Conservation (phyloP, 2,329 filamentous ascomycete species). For the Aspergillus sp. region DNA sequence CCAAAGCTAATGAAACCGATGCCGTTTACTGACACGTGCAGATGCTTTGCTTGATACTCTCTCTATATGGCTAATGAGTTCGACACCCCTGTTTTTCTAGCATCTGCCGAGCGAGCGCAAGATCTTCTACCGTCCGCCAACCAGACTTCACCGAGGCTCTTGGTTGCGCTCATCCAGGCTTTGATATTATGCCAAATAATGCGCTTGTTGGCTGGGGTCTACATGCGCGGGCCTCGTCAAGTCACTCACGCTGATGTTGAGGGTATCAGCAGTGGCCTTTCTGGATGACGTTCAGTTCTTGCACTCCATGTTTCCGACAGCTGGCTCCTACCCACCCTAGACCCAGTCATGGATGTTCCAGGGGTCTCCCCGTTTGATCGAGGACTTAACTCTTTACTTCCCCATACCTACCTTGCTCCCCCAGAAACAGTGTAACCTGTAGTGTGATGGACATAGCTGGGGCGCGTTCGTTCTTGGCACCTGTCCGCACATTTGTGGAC, state of each 20-base stretch:
- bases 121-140: too few species aligned
- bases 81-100: constrained; percentile 51
- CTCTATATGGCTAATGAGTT: constrained; percentile 50
- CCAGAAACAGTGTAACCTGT: constrained; percentile 13
- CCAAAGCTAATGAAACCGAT: too few species aligned
- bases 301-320: constrained; percentile 2
- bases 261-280: constrained; percentile 20
- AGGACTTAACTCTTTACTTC: too few species aligned
- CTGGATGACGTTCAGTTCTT: constrained; percentile 20
- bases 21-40: constrained; percentile 17
- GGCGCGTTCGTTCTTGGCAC: too few species aligned
- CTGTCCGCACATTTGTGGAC: too few species aligned
- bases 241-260: constrained; percentile 38
- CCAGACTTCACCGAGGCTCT: constrained; percentile 29
- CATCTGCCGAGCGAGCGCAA: constrained; percentile 35
- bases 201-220: constrained; percentile 52
- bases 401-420: too few species aligned
- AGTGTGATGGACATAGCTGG: too few species aligned
- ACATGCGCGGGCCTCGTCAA: too few species aligned
- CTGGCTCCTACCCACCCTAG: constrained; percentile 44
- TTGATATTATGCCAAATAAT: constrained; percentile 53
- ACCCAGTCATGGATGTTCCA: constrained; percentile 24
- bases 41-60: constrained; percentile 55
- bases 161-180: constrained; percentile 48
- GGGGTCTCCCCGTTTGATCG: too few species aligned